Conservation (phyloP, 768 basidiomycete genomes). For the Rhodotorula toruloides region DNA sequence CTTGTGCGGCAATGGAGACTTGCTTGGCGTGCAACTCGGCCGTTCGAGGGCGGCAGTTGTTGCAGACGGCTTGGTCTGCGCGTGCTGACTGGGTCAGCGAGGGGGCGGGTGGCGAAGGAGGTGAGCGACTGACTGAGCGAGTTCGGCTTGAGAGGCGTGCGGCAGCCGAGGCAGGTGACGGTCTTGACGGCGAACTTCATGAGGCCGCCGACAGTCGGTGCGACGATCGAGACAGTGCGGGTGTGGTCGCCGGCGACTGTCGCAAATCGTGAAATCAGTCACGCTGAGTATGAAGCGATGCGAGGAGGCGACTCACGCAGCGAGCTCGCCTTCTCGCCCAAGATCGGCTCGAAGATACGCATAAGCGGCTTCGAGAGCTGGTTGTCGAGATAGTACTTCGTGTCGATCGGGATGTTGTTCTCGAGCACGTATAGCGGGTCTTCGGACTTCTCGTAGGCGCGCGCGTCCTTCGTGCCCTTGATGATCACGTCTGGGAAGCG, state of each 20-base stretch:
- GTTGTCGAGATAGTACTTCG: slow-evolving; percentile 95
- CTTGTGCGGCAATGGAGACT: slow-evolving; percentile 60
- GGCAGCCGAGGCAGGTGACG: slow-evolving; percentile 89
- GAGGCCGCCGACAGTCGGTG: slow-evolving; percentile 88
- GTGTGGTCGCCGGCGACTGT: slow-evolving; percentile 95
- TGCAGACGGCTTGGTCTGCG: slow-evolving; percentile 84
- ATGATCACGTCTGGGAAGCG: slow-evolving; percentile 62
- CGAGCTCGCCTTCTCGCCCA: slow-evolving; percentile 82
- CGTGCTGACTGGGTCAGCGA: neutral
- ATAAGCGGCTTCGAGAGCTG: slow-evolving; percentile 94
- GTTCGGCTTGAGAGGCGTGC: slow-evolving; percentile 62
- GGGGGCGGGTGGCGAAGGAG: neutral
- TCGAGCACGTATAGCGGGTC: slow-evolving; percentile 96
- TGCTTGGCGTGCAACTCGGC: slow-evolving; percentile 93
- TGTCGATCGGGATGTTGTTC: slow-evolving; percentile 96
- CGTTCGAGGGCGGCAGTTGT: slow-evolving; percentile 78
- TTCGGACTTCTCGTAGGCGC: slow-evolving; percentile 97
- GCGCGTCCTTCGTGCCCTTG: slow-evolving; percentile 91
- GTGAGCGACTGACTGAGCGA: slow-evolving; percentile 18
- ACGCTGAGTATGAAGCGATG: neutral
- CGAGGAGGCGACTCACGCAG: slow-evolving; percentile 47
- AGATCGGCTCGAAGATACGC: slow-evolving; percentile 95
- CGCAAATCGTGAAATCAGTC: neutral
- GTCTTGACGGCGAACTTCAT: slow-evolving; percentile 99
- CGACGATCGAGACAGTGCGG: slow-evolving; percentile 88